phyloP scores from a whole-genome alignment of 768 basidiomycete species.

The Goffeauzyma gilvescens region DNA sequence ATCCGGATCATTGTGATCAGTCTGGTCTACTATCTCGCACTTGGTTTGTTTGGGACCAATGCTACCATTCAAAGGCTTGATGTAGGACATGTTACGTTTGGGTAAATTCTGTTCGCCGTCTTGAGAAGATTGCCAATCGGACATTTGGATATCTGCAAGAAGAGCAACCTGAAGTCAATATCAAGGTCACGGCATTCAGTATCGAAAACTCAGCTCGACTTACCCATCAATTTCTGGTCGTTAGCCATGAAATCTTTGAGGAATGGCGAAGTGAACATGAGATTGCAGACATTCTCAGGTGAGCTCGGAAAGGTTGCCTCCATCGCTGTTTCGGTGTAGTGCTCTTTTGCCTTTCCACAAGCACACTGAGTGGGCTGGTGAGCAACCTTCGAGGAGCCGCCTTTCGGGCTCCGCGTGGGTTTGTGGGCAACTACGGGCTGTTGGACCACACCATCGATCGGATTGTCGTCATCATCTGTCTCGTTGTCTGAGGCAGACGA shows the following conservation, averaged over 20 bases:
- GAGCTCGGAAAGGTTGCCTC: conserved; percentile 67
- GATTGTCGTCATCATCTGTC: conserved; percentile 25
- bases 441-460: conserved; percentile 37
- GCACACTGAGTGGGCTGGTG: conserved; percentile 39
- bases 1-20: conserved; percentile 58
- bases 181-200: no score
- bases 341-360: conserved; percentile 51
- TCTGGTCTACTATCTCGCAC: conserved; percentile 84
- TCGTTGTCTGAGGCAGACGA: conserved; percentile 9
- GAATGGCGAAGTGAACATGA: conserved; percentile 91
- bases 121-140: conserved; percentile 67
- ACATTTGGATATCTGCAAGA: conserved; percentile 67
- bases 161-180: background rate
- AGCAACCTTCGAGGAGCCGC: conserved; percentile 12
- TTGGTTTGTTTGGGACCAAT: conserved; percentile 89
- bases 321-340: conserved; percentile 55
- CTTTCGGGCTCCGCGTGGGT: no score
- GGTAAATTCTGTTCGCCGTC: conserved; percentile 47
- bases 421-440: no score
- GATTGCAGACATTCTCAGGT: conserved; percentile 83
- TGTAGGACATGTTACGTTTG: conserved; percentile 80
- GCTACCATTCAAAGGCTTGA: conserved; percentile 70
- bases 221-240: conserved; percentile 76
- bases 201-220: no score
- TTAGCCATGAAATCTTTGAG: conserved; percentile 79